A percentile compares a stretch with the other conserved stretches of the same genome.
Evolutionary conservation across 1,139 yeast species (phyloP).

Genomic region (Blastobotrys elegans): DNA sequence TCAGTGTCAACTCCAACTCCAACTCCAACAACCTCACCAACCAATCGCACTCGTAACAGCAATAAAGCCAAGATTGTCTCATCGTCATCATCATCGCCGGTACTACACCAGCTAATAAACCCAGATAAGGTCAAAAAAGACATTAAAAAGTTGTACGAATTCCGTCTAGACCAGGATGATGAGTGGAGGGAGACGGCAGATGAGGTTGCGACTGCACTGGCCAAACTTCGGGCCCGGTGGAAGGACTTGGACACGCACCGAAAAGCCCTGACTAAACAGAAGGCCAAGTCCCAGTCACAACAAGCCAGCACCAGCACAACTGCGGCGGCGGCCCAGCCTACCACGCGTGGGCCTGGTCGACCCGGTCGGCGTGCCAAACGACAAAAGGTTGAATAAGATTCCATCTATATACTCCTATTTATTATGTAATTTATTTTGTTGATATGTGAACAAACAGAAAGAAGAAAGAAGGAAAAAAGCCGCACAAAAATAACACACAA

Average conservation of each 20-base stretch:
- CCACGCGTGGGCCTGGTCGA: slow-evolving; percentile 7
- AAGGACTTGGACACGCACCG: slow-evolving; percentile 20
- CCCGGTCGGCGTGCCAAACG: slow-evolving; percentile 12
- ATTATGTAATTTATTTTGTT: too few relatives aligned
- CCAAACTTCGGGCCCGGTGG: slow-evolving; percentile 21
- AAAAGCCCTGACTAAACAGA: slow-evolving; percentile 10
- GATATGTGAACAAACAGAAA: too few relatives aligned
- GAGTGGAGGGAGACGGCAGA: slow-evolving; percentile 26
- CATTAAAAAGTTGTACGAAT: slow-evolving; percentile 18
- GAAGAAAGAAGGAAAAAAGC: too few relatives aligned
- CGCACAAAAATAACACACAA: too few relatives aligned
- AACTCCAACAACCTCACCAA: slow-evolving; percentile 1
- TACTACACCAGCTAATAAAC: slow-evolving; percentile 12
- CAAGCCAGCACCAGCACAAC: background rate
- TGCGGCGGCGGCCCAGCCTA: background rate
- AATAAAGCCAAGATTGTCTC: background rate
- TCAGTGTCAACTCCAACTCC: background rate
- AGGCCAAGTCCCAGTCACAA: background rate
- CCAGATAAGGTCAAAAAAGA: slow-evolving; percentile 15
- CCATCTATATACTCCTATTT: too few relatives aligned
- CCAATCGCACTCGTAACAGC: background rate
- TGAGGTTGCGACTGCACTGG: slow-evolving; percentile 17
- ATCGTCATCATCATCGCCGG: background rate
- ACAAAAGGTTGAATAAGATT: slow-evolving; percentile 7
- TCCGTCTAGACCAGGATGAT: slow-evolving; percentile 22